phyloP scores from a whole-genome alignment of 2,329 filamentous ascomycete genomes.

The Aureobasidium sp. region DNA sequence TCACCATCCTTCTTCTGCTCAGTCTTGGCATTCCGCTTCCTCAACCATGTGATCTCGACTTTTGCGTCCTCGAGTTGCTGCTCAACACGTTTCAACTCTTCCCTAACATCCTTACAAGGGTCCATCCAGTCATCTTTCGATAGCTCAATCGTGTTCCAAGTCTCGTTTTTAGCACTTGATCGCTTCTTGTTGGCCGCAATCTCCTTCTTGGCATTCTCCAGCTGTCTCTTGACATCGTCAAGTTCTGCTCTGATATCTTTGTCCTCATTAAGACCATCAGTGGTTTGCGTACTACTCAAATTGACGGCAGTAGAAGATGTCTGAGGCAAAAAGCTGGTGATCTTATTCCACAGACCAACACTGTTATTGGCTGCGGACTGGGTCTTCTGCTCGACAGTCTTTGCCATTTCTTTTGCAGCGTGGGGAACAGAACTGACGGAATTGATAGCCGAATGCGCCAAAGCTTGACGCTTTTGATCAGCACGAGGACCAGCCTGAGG shows the following conservation, averaged over 20 bases:
- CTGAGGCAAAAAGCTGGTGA: not conserved
- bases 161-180: not conserved
- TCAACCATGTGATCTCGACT: not conserved
- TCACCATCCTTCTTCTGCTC: not conserved
- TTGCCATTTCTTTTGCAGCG: not conserved
- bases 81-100: not conserved
- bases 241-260: not conserved
- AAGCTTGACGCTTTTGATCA: not conserved
- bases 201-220: not conserved
- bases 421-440: not conserved
- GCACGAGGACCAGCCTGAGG: not conserved
- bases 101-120: not conserved
- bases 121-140: not conserved
- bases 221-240: not conserved
- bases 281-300: no score
- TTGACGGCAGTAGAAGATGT: no score
- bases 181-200: not conserved
- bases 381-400: not conserved
- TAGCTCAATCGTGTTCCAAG: not conserved
- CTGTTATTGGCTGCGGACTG: not conserved
- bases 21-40: not conserved
- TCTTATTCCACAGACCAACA: not conserved
- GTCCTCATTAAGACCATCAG: no score
- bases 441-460: not conserved
- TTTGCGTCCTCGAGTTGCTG: not conserved